Evolutionary conservation across 768 basidiomycete species (phyloP), one percentile per base, ranked within the genome.

Genomic region (Naganishia onofrii): DNA sequence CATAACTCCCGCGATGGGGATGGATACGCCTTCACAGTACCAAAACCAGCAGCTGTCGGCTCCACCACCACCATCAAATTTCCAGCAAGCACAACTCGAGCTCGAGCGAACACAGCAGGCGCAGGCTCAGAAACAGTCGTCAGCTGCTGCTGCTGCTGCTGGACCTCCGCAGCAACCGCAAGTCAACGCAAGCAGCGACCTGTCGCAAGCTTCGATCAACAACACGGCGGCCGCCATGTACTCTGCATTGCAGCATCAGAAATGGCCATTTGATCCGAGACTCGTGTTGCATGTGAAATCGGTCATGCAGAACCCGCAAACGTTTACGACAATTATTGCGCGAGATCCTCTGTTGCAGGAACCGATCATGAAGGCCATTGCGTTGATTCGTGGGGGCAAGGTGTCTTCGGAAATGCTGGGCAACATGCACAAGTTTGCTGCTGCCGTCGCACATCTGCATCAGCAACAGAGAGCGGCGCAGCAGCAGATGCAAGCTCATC

Each of bases 241-340:
- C 12, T 12, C 66, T 26, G 32, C 55, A 3, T 7, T 46, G 28
- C 56, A 29, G 23, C 55, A 55, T 1, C 66, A 55, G 23, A 29
- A 23, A 17, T 23, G 15, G 28, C 79, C 79, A 0, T 80, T 80
- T 66, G 77, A 80, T 68, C 74, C 72, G 8, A 66, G 77, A 9
- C 69, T 79, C 13, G 46, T 79, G 2, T 46, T 71, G 3, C 70
- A 72, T 38, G 44, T 77, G 28, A 67, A 55, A 2, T 54, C 71
- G 10, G 19, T 75, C 7, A 65, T 71, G n/a, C 66, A 74, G 32
- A 71, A 73, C 10, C 69, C 68, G 31, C 74, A 72, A 73, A 42
- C 72, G n/a, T 31, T 53, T 1, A 56, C 67, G 0, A 72, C 76
- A 72, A 69, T 74, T 42, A 55, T 67, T 12, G 71, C 71, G 21